Percentiles rank a stretch among this genome's conserved stretches.
These are phyloP conservation scores for Tripterygium wilfordii DNA, from an alignment of 177 flowering plant species.

Conservation along the genomic window DNA sequence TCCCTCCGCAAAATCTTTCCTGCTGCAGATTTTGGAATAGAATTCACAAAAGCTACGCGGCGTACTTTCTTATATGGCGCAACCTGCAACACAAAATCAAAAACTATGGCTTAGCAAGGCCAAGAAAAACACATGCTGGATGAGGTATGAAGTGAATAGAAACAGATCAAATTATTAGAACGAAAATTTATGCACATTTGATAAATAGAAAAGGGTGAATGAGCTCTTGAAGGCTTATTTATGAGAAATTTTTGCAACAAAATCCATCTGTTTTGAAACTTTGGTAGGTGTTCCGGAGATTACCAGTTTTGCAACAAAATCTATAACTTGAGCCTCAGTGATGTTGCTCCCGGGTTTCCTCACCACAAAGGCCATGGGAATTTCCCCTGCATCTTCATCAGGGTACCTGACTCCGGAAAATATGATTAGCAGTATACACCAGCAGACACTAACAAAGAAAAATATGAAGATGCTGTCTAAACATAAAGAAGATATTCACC, in stretches of 20 bases:
- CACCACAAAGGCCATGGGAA: constrained; percentile 95
- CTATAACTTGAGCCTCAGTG: constrained; percentile 55
- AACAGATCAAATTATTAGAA: background rate
- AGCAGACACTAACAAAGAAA: background rate
- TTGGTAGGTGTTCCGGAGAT: background rate
- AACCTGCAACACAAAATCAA: constrained; percentile 25
- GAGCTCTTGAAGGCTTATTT: no score
- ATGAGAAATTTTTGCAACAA: no score
- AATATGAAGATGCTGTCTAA: background rate
- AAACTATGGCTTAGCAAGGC: background rate
- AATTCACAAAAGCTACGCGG: constrained; percentile 48
- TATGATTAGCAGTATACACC: no score
- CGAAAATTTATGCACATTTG: background rate
- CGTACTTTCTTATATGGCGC: constrained; percentile 46
- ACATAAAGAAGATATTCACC: no score
- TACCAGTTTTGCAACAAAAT: constrained; percentile 73
- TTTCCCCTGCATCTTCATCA: constrained; percentile 87
- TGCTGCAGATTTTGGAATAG: constrained; percentile 60
- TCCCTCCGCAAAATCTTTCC: constrained; percentile 81
- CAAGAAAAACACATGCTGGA: background rate
- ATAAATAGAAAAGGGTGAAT: background rate
- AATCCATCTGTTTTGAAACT: background rate
- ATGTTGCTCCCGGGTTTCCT: constrained; percentile 62
- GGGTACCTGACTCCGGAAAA: constrained; percentile 56
- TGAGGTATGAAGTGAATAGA: background rate